Evolutionary conservation across 2,329 filamentous ascomycete genomes (phyloP), one percentile per base, ranked within the genome.

Genomic region (Dactylellina sp.): DNA sequence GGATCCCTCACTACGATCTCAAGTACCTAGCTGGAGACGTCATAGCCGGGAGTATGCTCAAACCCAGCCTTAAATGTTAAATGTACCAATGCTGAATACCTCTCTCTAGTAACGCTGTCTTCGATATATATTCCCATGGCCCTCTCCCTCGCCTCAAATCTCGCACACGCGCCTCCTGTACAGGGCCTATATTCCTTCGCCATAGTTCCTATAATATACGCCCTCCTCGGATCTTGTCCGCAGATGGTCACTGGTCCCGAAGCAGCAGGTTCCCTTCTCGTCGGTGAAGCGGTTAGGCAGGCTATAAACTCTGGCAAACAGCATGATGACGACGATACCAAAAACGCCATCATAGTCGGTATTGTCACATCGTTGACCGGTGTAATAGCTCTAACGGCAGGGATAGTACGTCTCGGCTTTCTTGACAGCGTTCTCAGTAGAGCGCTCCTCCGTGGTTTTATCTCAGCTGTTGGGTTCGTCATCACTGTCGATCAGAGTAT

Each of bases 81-180:
- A 40, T 37, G 46, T 25, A 22, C 2, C 3, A 0, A 14, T 47
- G 39, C 47, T 64, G 18, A 60, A 32, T 32, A 5, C 9, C 11
- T 42, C 25, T 7, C 18, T 24, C 12, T 46, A 78, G 77, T 98
- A 75, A 98, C 95, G n/a, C 90, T 99, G 83, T 92, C 94, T n/a
- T 97, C 93, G 24, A 95, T 99, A 83, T 99, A 99, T 81, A 90
- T 99, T 39, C 95, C 95, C 57, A 97, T 99, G 93, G 91, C 93
- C 0, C 86, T 99, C 12, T 98, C 95, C 0, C 90, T 96, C 76
- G 93, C 95, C 63, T 89, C 92, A 42, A 98, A 98, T 79, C 88
- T 99, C 44, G 93, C 91, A 4, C 95, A 98, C 80, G 88, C 97
- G 1, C 93, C 94, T 7, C 91, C 95, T 0, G 93, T 98, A 78